Percentiles rank a stretch among this genome's conserved stretches.
Evolutionary conservation across 2,329 filamentous ascomycete genomes (phyloP).

Genomic region (Talaromyces pinophilus): DNA sequence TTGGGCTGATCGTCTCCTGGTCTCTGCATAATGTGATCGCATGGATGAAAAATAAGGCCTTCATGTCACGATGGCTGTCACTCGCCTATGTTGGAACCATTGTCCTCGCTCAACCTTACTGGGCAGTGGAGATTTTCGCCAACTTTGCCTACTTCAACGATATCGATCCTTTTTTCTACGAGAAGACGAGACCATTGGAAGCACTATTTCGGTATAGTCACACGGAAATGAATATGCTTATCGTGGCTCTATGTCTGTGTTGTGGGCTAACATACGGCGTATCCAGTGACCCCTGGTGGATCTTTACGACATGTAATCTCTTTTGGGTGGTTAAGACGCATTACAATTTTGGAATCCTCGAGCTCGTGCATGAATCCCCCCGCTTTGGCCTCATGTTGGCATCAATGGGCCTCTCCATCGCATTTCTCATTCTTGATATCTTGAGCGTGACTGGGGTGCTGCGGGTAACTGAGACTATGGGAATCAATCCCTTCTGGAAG

Average conservation of each 20-base stretch:
- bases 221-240: background rate
- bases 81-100: conserved; percentile 60
- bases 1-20: conserved; percentile 64
- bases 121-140: conserved; percentile 65
- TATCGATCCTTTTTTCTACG: conserved; percentile 53
- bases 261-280: conserved; percentile 2
- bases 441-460: conserved; percentile 59
- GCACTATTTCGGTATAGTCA: background rate
- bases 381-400: conserved; percentile 64
- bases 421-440: conserved; percentile 64
- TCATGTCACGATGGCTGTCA: conserved; percentile 48
- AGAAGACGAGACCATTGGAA: background rate
- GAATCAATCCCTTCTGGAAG: conserved; percentile 67
- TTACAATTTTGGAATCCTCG: conserved; percentile 60
- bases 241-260: background rate
- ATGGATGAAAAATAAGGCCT: conserved; percentile 47
- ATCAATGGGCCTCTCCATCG: conserved; percentile 62
- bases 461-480: conserved; percentile 45
- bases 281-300: conserved; percentile 65
- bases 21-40: conserved; percentile 24
- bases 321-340: conserved; percentile 64
- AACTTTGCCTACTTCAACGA: conserved; percentile 66
- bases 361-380: conserved; percentile 62
- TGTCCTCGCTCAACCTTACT: conserved; percentile 62
- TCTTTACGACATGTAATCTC: conserved; percentile 60